Evolutionary conservation across 2,329 filamentous ascomycete species (phyloP).

Genomic region (Fusarium sp.): DNA sequence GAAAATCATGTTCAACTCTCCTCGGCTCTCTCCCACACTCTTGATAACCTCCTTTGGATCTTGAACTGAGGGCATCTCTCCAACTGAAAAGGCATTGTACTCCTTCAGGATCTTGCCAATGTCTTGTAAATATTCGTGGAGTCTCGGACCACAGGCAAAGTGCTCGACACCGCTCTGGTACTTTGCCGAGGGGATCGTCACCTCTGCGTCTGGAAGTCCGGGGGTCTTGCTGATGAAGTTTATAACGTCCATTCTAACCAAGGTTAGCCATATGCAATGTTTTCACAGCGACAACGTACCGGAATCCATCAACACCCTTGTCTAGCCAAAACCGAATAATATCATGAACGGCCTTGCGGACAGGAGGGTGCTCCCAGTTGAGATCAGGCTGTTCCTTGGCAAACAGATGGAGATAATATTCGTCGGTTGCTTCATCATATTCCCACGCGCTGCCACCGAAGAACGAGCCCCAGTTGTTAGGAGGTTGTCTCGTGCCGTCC

Average conservation of each 20-base stretch:
- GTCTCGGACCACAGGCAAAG: constrained; percentile 69
- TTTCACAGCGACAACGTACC: constrained; percentile 40
- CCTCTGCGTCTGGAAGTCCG: constrained; percentile 64
- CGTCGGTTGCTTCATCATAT: constrained; percentile 58
- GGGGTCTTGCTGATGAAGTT: constrained; percentile 73
- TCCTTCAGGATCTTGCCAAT: constrained; percentile 67
- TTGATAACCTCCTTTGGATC: constrained; percentile 64
- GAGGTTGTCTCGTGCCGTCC: constrained; percentile 69
- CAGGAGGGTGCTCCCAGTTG: constrained; percentile 79
- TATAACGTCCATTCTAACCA: constrained; percentile 68
- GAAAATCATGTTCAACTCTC: constrained; percentile 72
- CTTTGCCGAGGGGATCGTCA: constrained; percentile 51
- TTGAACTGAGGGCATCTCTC: constrained; percentile 70
- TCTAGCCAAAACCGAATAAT: constrained; percentile 76
- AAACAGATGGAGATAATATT: constrained; percentile 80
- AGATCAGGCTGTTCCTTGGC: constrained; percentile 78
- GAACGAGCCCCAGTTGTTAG: constrained; percentile 75
- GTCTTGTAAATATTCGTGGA: constrained; percentile 72
- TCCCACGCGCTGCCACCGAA: constrained; percentile 56
- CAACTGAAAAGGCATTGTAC: constrained; percentile 71
- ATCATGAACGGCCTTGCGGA: constrained; percentile 74
- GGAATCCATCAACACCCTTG: constrained; percentile 74
- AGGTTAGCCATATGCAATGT: neutral
- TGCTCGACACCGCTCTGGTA: constrained; percentile 57
- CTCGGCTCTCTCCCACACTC: constrained; percentile 61